Base-by-base conservation (phyloP, 495 filamentous ascomycete species). In the Chaetomium tenue region DNA sequence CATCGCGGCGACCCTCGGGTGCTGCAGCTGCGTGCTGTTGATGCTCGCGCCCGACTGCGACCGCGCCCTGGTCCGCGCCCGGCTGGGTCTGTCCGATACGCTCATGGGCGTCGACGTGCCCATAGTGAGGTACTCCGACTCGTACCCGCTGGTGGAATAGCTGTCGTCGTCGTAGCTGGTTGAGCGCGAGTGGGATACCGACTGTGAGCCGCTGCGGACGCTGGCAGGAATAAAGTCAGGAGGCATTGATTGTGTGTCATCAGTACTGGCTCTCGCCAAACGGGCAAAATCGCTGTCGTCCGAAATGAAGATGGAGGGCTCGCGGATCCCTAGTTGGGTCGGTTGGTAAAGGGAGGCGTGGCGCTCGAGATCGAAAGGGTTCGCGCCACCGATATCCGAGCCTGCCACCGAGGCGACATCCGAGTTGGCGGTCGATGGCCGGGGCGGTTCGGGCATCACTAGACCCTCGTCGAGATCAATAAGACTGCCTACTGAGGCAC, bases 371-470 rank as follows among this genome's bases (percentile, higher is more conserved):
- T 84, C 79, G 61, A 85, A 85, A 3, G 83, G 83, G 63, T 82
- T 82, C 8, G 74, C 75, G 15, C 73, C 70, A 42, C 78, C 79
- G 9, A 79, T 74, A 39, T 83, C 80, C 0, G 79, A 82, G 26
- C 80, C 79, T 8, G 76, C 68, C 46, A 81, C 70, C 4, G 75
- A 80, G 5, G 66, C 79, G 15, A 74, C 80, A 64, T 84, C 82
- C 23, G 80, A 85, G 68, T 84, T 79, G 12, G 82, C 83, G 2
- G 82, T 85, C 18, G 82, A 86, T 0, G 81, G 82, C 5, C 81
- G 74, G 18, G 72, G 74, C 18, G 74, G 66, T 26, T 80, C 76
- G 6, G 70, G 62, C 46, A 60, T 61, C 11, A 63, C 22, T 18
- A 82, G 71, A 53, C 79, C 76, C 72, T 82, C 79, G 64, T 84